Base-by-base conservation (phyloP, 164 flowering plant genomes). In the Berberis vulgaris region DNA sequence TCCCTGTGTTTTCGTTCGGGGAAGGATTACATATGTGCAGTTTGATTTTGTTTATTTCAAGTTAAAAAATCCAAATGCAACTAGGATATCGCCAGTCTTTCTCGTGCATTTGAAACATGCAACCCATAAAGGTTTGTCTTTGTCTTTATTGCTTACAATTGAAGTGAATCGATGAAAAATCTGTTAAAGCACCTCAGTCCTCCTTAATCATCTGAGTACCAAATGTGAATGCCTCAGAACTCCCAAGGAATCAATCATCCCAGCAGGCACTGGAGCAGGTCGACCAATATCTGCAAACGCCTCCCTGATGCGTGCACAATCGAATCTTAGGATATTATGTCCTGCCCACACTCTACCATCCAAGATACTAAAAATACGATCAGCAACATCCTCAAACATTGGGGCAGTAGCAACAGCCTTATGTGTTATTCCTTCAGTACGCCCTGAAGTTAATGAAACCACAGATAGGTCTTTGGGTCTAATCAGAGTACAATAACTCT, bases 331-430 rank as follows among this genome's bases (percentile, higher is more conserved):
- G 11, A 91, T 89, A 54, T 91, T 91, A 64, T 91, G 96, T 3
- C 98, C 98, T 44, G 92, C 94, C 98, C 98, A 89, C 2, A 91
- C 69, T 64, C 85, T 82, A n/a, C 92, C 93, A 72, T 94, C 66
- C 67, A 94, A 64, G 49, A 88, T 79, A 61, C 67, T 57, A 67
- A 78, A 89, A 46, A 94, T 87, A 59, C 67, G 69, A 9, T 90
- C 93, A 1, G 98, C 95, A 41, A 94, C 93, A 43, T 94, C 81
- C 39, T 81, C 82, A 57, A 94, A 90, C 1, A 62, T 41, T 5
- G 98, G 98, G 2, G 98, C 95, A 49, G 64, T 47, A 0, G 75
- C 71, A 2, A 88, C 89, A 0, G 76, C 73, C 11, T 74, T 74
- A 1, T 86, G 72, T 0, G 93, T 87, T 7, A 94, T 88, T 52